phyloP scores from a whole-genome alignment of 208 protist genomes.

The Wallacemonas rigidus region DNA sequence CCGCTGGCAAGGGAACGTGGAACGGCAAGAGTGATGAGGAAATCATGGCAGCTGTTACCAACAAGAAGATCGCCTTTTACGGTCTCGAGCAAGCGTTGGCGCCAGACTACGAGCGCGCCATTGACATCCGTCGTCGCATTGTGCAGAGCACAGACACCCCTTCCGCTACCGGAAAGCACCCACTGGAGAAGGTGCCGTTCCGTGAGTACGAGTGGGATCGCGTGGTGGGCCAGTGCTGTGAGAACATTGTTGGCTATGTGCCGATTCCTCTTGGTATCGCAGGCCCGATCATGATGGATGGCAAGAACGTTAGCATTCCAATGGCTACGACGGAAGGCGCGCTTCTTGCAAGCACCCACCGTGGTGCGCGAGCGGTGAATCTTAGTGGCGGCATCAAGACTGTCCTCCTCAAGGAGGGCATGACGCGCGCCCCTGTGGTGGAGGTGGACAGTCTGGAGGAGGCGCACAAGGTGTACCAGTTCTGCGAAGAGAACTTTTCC shows the following conservation, averaged over 20 bases:
- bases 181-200: slow-evolving; percentile 82
- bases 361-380: slow-evolving; percentile 95
- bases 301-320: slow-evolving; percentile 86
- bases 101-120: slow-evolving; percentile 89
- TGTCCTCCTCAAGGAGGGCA: slow-evolving; percentile 92
- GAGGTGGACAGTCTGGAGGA: slow-evolving; percentile 77
- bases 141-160: slow-evolving; percentile 46
- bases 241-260: slow-evolving; percentile 97
- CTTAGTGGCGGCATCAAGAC: slow-evolving; percentile 89
- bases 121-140: slow-evolving; percentile 81
- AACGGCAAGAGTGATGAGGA: slow-evolving; percentile 63
- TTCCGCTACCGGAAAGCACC: slow-evolving; percentile 23
- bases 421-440: slow-evolving; percentile 97
- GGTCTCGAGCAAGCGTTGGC: slow-evolving; percentile 81
- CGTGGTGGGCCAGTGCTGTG: slow-evolving; percentile 94
- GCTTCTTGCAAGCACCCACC: slow-evolving; percentile 95
- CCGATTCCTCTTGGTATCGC: slow-evolving; percentile 96
- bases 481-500: slow-evolving; percentile 91
- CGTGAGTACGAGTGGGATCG: slow-evolving; percentile 88
- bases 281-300: slow-evolving; percentile 95
- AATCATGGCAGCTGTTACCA: slow-evolving; percentile 69
- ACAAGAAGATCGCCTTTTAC: slow-evolving; percentile 85
- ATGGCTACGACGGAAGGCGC: slow-evolving; percentile 99
- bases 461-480: slow-evolving; percentile 84
- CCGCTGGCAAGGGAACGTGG: slow-evolving; percentile 41